Evolutionary conservation across 2,329 filamentous ascomycete species (phyloP).

Genomic region (Trichoderma atroviride): DNA sequence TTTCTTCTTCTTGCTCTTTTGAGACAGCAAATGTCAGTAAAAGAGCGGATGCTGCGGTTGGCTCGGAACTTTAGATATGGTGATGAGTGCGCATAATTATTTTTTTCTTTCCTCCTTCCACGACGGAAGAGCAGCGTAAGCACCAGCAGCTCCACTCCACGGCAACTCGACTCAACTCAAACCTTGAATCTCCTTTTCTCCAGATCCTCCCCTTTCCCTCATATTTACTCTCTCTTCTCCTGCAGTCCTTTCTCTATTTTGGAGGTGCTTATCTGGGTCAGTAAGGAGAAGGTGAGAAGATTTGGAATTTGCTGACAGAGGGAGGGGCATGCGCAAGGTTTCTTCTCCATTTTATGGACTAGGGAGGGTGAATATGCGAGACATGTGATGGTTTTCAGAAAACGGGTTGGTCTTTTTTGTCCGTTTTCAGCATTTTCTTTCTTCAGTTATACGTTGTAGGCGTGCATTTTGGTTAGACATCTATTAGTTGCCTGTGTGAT

Average conservation of each 20-base stretch:
- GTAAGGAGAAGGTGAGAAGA: not conserved
- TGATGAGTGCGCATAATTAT: not conserved
- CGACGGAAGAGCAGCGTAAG: not conserved
- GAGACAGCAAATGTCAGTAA: not conserved
- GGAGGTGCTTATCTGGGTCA: not conserved
- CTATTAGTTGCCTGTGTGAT: not conserved
- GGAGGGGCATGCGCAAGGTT: not conserved
- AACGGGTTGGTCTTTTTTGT: not conserved
- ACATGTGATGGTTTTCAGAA: not conserved
- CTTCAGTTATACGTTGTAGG: not conserved
- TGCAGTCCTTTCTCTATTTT: not conserved
- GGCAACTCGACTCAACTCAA: not conserved
- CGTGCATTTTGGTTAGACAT: not conserved
- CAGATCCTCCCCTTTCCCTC: not conserved
- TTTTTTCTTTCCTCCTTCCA: not conserved
- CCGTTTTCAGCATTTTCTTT: not conserved
- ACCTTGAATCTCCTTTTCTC: not conserved
- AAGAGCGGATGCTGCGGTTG: not conserved
- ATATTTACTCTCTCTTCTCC: not conserved
- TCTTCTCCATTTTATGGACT: not conserved
- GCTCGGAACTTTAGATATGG: conserved; percentile 12
- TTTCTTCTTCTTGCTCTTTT: not conserved
- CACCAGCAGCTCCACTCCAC: not conserved
- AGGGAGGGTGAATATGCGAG: not conserved
- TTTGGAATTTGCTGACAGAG: conserved; percentile 11